Conservation (phyloP, 176 grass and related monocot species). For the Rhynchospora breviuscula region DNA sequence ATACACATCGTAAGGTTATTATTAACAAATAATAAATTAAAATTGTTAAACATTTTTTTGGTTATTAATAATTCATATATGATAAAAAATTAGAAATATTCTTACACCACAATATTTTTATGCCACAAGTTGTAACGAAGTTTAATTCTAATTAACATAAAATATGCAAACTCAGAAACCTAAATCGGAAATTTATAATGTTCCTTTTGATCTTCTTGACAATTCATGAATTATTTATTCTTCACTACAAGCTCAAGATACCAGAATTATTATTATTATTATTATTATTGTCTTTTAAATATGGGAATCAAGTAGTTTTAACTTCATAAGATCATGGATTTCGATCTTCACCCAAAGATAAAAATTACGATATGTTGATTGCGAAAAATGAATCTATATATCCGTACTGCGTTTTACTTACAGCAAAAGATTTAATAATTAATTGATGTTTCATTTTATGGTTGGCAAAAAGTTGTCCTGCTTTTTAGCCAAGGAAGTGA, state of each 20-base stretch:
- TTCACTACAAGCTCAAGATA: neutral
- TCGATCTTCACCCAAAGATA: no score
- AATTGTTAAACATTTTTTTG: neutral
- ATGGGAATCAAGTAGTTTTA: no score
- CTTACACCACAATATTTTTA: neutral
- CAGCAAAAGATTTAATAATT: neutral
- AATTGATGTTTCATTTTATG: neutral
- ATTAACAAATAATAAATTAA: neutral
- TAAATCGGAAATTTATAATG: neutral
- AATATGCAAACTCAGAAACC: neutral
- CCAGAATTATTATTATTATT: no score
- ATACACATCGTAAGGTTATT: neutral
- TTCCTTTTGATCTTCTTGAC: neutral
- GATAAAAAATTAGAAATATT: neutral
- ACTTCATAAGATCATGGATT: no score
- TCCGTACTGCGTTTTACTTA: neutral
- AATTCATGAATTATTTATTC: neutral
- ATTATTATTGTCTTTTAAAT: no score
- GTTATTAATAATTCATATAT: neutral
- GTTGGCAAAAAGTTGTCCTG: neutral
- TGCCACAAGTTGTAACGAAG: neutral
- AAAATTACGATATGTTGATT: neutral
- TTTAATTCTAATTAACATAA: neutral
- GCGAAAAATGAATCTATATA: conserved; percentile 6
- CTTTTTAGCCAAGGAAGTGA: conserved; percentile 1